Conservation (phyloP, 148 eudicot species). For the Diospyros lotus region DNA sequence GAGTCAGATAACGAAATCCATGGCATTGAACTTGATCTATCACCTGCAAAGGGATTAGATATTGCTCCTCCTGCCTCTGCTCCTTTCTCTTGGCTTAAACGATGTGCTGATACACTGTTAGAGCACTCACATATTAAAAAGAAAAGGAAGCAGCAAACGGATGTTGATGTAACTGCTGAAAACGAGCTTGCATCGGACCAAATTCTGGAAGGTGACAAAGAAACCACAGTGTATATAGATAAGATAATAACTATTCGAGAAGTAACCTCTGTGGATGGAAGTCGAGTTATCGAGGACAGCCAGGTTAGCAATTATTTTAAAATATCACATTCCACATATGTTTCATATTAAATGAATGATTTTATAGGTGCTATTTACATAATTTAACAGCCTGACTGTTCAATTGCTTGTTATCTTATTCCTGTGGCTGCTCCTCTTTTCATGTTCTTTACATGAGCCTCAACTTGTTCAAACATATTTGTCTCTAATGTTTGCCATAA, state of each 20-base stretch:
- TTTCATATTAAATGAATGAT: background rate
- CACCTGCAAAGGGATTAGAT: slow-evolving; percentile 21
- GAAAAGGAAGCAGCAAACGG: slow-evolving; percentile 51
- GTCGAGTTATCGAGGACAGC: slow-evolving; percentile 18
- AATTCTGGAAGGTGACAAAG: slow-evolving; percentile 26
- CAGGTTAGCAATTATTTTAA: slow-evolving; percentile 15
- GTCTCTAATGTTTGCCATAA: background rate
- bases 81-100: slow-evolving; percentile 68
- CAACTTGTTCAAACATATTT: background rate
- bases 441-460: background rate
- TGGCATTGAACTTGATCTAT: slow-evolving; percentile 17
- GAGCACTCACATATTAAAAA: slow-evolving; percentile 44
- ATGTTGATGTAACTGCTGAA: slow-evolving; percentile 15
- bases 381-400: background rate
- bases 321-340: background rate
- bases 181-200: slow-evolving; percentile 25
- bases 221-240: slow-evolving; percentile 47
- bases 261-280: slow-evolving; percentile 30
- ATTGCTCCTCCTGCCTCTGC: slow-evolving; percentile 44
- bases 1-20: slow-evolving; percentile 20
- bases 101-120: slow-evolving; percentile 48
- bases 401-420: background rate
- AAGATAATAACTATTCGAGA: slow-evolving; percentile 37
- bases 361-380: background rate
- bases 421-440: background rate